Evolutionary conservation across 78 protist genomes (phyloP), one percentile per base, ranked within the genome.

Genomic region (Dictyostelium citrinum): DNA sequence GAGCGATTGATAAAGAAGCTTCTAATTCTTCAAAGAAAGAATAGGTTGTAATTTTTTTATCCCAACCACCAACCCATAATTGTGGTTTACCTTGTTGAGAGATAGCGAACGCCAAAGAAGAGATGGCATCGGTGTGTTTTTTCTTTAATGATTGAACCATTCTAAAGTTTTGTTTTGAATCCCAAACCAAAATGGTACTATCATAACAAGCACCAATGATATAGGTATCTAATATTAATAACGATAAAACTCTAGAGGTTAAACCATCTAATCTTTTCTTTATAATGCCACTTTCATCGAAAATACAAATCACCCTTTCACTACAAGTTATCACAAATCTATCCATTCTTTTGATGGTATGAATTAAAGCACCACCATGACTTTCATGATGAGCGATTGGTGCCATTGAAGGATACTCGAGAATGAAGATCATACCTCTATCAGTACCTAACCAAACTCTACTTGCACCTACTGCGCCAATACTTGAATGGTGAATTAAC

Each of bases 381-480:
- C 84, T 24, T 27, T 67, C 61, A 10, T 41, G 35, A 78, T 88
- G 74, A 5, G 51, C 39, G 11, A 78, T 27, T 31, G 77, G 70
- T 12, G 84, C 17, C 16, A 51, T 46, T 39, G 68, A 49, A 29
- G 93, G 93, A 68, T 88, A 67, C n/a, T 88, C 93, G 5, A 24
- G 68, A 11, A 78, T 37, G 58, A 43, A 76, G 2, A 88, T n/a
- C 49, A 64, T 31, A 46, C 93, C 93, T 35, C 81, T 88, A 9
- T 88, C 93, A 16, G 93, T 88, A 46, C 93, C 93, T 8, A 88
- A 61, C 93, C 93, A 88, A 46, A 37, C 41, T 35, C 72, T 35
- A 20, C 51, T 16, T 3, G 81, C 49, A 20, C 24, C 17, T 5
- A n/a, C 6, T 41, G 37, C 72, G 5, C 64, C 72, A 37, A 17